Evolutionary conservation across 2,329 filamentous ascomycete genomes (phyloP).

Genomic region (Talaromyces amestolkiae): DNA sequence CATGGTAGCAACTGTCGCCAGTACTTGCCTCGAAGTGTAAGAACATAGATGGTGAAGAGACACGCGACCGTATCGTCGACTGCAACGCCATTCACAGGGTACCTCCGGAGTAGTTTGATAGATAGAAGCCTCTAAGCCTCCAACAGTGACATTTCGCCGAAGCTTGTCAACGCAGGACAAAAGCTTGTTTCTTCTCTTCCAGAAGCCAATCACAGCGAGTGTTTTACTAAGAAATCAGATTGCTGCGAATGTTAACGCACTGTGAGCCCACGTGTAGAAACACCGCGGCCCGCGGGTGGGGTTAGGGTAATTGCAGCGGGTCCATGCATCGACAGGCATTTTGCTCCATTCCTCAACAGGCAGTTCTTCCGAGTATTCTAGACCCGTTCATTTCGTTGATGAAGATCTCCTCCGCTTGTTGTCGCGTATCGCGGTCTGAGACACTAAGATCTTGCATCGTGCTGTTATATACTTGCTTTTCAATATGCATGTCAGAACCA

Average conservation of each 20-base stretch:
- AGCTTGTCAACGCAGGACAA: background rate
- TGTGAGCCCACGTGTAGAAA: background rate
- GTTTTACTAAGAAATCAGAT: background rate
- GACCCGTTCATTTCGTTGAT: no score
- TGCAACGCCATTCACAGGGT: no score
- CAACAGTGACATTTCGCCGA: background rate
- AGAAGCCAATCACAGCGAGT: background rate
- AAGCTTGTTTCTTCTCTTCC: background rate
- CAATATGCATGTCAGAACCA: no score
- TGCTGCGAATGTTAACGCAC: background rate
- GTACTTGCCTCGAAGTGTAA: background rate
- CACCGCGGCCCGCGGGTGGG: background rate
- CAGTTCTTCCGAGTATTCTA: background rate
- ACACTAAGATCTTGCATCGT: no score
- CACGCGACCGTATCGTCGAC: background rate
- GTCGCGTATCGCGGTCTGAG: background rate
- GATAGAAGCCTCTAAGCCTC: background rate
- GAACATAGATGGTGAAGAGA: background rate
- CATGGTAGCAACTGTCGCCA: background rate
- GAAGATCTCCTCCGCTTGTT: background rate
- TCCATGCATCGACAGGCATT: background rate
- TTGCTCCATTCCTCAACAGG: background rate
- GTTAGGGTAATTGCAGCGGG: background rate
- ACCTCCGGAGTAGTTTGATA: background rate
- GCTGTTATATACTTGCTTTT: no score